A percentile compares a stretch with the other conserved stretches of the same genome.
phyloP scores from a whole-genome alignment of 441 rosid genomes.

The Adansonia rubrostipa region DNA sequence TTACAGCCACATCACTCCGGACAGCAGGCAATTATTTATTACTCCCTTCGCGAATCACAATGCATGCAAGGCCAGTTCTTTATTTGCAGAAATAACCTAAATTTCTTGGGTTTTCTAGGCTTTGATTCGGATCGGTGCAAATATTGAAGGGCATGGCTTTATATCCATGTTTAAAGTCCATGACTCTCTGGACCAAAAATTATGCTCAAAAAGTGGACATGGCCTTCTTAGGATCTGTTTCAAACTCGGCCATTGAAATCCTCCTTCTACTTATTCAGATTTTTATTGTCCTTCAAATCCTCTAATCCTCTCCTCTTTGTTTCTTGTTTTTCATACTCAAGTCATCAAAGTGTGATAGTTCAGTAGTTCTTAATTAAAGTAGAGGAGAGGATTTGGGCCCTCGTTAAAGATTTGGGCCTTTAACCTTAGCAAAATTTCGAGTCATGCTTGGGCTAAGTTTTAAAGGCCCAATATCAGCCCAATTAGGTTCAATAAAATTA shows the following conservation, averaged over 20 bases:
- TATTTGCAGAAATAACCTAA: background rate
- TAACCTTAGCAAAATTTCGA: background rate
- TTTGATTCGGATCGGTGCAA: background rate
- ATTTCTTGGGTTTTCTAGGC: background rate
- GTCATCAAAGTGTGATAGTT: background rate
- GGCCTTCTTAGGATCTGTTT: background rate
- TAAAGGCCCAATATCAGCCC: background rate
- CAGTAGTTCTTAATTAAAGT: background rate
- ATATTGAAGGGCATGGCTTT: background rate
- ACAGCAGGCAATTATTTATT: background rate
- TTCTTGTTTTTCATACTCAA: too few species aligned
- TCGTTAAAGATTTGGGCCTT: background rate
- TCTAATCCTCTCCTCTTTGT: too few species aligned
- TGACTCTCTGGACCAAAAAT: background rate
- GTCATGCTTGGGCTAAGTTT: background rate
- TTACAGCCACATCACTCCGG: background rate
- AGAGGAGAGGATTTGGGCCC: background rate
- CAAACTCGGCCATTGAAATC: too few species aligned
- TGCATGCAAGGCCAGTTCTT: background rate
- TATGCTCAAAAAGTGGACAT: background rate
- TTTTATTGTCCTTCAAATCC: too few species aligned
- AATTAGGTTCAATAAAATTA: background rate
- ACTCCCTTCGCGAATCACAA: background rate
- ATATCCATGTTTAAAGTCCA: background rate
- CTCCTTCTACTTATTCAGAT: background rate